A percentile compares a stretch with the other conserved stretches of the same genome.
Conservation (phyloP, 768 basidiomycete genomes). For the Russula abietina region DNA sequence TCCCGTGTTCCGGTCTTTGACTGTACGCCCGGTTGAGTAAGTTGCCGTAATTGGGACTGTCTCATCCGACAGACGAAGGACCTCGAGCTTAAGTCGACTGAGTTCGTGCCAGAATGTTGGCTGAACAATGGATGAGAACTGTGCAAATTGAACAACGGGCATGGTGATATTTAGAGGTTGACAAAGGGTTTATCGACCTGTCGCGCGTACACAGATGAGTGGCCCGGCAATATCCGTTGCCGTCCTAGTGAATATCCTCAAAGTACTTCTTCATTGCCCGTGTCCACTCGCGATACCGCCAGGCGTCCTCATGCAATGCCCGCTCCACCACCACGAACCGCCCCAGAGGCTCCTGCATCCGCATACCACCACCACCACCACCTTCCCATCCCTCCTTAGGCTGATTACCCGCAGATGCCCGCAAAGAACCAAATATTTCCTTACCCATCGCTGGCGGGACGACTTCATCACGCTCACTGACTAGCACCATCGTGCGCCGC, state of each 20-base stretch:
- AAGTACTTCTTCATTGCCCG: constrained; percentile 29
- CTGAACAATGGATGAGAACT: constrained; percentile 80
- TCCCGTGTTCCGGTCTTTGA: constrained; percentile 73
- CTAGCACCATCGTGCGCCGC: constrained; percentile 32
- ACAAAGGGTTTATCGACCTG: background rate
- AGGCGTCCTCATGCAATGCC: constrained; percentile 39
- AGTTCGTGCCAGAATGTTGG: constrained; percentile 93
- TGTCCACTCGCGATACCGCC: constrained; percentile 31
- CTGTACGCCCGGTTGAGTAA: constrained; percentile 63
- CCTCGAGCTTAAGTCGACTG: constrained; percentile 84
- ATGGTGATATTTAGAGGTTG: constrained; percentile 27
- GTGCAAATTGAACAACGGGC: constrained; percentile 80
- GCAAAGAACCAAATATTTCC: constrained; percentile 27
- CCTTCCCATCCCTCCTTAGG: background rate
- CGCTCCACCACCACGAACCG: constrained; percentile 30
- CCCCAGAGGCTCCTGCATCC: background rate
- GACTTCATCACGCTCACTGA: constrained; percentile 44
- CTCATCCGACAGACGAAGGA: constrained; percentile 74
- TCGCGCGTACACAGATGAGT: background rate
- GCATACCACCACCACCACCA: background rate
- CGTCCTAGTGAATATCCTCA: background rate
- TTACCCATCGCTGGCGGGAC: constrained; percentile 39
- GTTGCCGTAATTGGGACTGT: constrained; percentile 57
- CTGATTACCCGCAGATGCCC: too few relatives aligned
- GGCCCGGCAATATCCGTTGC: background rate